These are phyloP conservation scores for Lagenaria siceraria DNA, from an alignment of 306 rosid species.

Conservation along the genomic window DNA sequence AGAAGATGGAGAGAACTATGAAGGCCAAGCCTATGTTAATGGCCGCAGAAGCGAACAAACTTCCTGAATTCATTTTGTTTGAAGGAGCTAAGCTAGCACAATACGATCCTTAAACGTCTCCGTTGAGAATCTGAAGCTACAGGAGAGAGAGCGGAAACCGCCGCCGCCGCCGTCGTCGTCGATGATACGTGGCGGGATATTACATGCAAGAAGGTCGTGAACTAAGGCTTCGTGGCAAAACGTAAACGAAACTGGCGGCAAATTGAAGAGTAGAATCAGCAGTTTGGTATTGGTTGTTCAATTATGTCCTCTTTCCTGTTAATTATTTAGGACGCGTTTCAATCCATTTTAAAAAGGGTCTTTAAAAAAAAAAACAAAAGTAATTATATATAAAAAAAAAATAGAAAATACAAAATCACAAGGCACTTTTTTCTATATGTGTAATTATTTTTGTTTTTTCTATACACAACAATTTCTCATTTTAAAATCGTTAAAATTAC, in stretches of 20 bases:
- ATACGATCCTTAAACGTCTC: not conserved
- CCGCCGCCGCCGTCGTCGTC: not conserved
- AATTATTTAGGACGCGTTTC: too few species aligned
- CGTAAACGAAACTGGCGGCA: not conserved
- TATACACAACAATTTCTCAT: too few species aligned
- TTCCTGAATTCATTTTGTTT: slow-evolving; percentile 38
- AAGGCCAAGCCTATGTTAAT: slow-evolving; percentile 69
- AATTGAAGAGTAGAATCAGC: not conserved
- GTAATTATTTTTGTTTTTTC: too few species aligned
- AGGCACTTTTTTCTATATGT: too few species aligned
- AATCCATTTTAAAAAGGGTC: too few species aligned
- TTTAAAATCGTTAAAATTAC: too few species aligned
- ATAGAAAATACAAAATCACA: too few species aligned
- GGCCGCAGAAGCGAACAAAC: slow-evolving; percentile 72
- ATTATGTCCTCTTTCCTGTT: not conserved
- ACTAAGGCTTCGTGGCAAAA: not conserved
- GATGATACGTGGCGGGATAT: not conserved
- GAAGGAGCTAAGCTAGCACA: not conserved
- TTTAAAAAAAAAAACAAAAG: too few species aligned
- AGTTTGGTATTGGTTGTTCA: too few species aligned
- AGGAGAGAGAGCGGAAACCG: not conserved
- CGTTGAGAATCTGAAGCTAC: not conserved
- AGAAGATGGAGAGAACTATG: slow-evolving; percentile 55
- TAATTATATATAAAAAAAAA: too few species aligned
- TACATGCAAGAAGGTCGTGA: not conserved